Evolutionary conservation across 768 basidiomycete species (phyloP), one percentile per base, ranked within the genome.

Genomic region (Lentinula aciculospora): DNA sequence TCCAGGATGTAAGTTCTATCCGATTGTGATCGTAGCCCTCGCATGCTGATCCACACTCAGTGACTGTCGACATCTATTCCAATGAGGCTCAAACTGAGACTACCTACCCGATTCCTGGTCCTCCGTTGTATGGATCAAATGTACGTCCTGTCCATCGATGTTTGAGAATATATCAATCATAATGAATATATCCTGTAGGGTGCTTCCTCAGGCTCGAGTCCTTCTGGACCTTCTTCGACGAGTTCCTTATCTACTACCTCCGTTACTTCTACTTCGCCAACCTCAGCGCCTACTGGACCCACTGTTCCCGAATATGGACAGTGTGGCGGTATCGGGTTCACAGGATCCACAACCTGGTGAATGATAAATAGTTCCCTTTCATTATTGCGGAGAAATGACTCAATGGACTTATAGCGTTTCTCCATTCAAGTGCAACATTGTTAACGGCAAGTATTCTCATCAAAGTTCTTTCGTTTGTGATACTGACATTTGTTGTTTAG

Each of bases 21-120:
- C 7, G 15, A 39, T 17, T 17, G 15, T n/a, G 37, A 17, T 17
- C 17, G 37, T n/a, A n/a, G n/a, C n/a, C n/a, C 13, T n/a, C 15
- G n/a, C 2, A 17, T 4, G 6, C 17, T 9, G 9, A 19, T 44
- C 21, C n/a, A 12, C n/a, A 15, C 1, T 39, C 7, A 44, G 42
- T 44, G 59, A 72, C 62, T 12, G 62, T 75, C 61, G 68, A 79
- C 62, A 65, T 79, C 39, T 78, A 79, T 66, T 66, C 68, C 23
- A 69, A 72, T 32, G 69, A 62, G 21, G 72, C 75, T 2, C 65
- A 73, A 59, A 74, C 74, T 1, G 48, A 69, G 64, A 74, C 72
- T n/a, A 74, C 68, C 27, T 79, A 79, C 64, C 57, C 64, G 7
- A 76, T 79, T 53, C 76, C 77, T 3, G 75, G 76, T 23, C 76